Conservation (phyloP, 495 filamentous ascomycete genomes). For the Saxophila tyrrhenica region DNA sequence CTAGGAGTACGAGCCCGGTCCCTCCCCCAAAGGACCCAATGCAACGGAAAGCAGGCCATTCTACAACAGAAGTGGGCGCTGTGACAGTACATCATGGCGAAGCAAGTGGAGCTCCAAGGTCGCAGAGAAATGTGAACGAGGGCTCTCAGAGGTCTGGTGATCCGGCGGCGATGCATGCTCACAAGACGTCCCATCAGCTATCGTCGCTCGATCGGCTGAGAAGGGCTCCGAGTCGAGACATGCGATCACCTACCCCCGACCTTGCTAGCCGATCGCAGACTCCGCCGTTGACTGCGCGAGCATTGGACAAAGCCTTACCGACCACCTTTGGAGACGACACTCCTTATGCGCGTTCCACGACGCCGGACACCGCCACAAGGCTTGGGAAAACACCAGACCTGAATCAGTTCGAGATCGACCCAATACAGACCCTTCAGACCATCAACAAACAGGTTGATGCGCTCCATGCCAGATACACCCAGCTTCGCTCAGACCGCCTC, state of each 20-base stretch:
- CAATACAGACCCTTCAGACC: slow-evolving; percentile 3
- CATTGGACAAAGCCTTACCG: neutral
- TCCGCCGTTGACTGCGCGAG: neutral
- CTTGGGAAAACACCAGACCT: no score
- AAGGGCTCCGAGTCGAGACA: neutral
- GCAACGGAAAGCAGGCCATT: neutral
- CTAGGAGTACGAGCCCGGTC: neutral
- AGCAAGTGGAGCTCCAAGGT: neutral
- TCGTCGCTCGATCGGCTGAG: neutral
- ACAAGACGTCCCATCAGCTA: neutral
- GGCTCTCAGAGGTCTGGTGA: neutral
- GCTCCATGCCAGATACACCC: slow-evolving; percentile 10
- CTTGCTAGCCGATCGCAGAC: neutral
- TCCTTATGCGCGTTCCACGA: neutral
- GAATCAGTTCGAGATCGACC: slow-evolving; percentile 1
- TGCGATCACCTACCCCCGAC: neutral
- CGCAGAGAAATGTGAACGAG: neutral
- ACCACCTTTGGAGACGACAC: neutral
- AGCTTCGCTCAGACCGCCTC: slow-evolving; percentile 13
- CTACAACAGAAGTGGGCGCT: neutral
- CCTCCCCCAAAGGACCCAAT: neutral
- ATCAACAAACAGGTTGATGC: slow-evolving; percentile 12
- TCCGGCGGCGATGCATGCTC: neutral
- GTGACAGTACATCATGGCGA: neutral
- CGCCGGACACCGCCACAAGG: no score